Evolutionary conservation across 345 rosid genomes (phyloP).

Genomic region (Mangifera indica): DNA sequence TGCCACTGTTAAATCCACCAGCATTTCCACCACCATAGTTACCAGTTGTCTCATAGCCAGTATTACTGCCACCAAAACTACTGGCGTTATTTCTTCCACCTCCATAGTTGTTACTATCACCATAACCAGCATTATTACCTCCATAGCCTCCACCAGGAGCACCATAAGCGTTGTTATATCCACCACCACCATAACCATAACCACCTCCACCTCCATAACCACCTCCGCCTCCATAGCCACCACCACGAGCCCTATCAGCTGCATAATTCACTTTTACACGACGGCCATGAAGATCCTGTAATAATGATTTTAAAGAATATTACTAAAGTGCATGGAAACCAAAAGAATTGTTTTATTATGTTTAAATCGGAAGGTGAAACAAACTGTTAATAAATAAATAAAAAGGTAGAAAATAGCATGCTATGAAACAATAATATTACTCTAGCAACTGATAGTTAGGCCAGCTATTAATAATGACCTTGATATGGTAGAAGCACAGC

Average conservation of each 20-base stretch:
- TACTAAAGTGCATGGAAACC: background rate
- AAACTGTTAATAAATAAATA: background rate
- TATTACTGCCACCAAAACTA: conserved; percentile 30
- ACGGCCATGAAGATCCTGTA: conserved; percentile 80
- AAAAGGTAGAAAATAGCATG: background rate
- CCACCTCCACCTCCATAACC: conserved; percentile 25
- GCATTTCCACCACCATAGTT: conserved; percentile 21
- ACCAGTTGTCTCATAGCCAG: conserved; percentile 34
- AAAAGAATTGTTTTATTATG: background rate
- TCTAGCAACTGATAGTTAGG: background rate
- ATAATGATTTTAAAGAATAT: background rate
- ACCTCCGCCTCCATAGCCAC: conserved; percentile 44
- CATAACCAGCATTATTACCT: conserved; percentile 25
- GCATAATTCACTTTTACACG: conserved; percentile 78
- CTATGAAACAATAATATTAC: background rate
- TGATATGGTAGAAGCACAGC: too few relatives aligned
- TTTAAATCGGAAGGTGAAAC: background rate
- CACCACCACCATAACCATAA: conserved; percentile 28
- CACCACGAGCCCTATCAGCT: conserved; percentile 55
- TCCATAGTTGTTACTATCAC: conserved; percentile 3
- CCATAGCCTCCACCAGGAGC: background rate
- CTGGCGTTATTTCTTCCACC: conserved; percentile 28
- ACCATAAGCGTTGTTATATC: background rate
- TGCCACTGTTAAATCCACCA: conserved; percentile 22
- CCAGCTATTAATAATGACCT: too few relatives aligned